Percentiles rank a stretch among this genome's conserved stretches.
phyloP scores from a whole-genome alignment of 192 early-diverging fungal genomes.

The Obelidium mucronatum region DNA sequence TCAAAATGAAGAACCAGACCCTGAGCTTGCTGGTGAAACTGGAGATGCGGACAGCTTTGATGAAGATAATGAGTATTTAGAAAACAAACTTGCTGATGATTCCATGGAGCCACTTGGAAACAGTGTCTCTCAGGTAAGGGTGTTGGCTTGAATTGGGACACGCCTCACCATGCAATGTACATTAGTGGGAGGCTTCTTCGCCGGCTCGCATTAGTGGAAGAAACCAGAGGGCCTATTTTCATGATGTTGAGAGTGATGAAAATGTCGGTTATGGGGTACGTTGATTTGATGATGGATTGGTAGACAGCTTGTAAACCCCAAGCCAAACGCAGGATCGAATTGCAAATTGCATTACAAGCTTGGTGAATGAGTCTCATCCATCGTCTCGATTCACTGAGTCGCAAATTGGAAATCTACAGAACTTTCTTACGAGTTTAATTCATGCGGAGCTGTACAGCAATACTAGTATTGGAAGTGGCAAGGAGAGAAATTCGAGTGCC shows the following conservation, averaged over 20 bases:
- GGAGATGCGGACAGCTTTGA: too few relatives aligned
- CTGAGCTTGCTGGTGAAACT: too few relatives aligned
- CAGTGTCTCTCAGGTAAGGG: too few relatives aligned
- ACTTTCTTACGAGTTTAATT: slow-evolving; percentile 15
- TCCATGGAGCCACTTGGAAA: too few relatives aligned
- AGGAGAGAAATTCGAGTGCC: background rate
- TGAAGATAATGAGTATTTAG: too few relatives aligned
- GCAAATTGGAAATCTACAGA: slow-evolving; percentile 16
- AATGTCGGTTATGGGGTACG: background rate
- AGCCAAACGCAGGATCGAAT: background rate
- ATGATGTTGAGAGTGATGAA: background rate
- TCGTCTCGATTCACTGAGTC: background rate
- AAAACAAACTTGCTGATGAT: too few relatives aligned
- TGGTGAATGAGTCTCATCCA: slow-evolving; percentile 1
- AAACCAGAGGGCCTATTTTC: too few relatives aligned
- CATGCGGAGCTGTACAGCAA: slow-evolving; percentile 6
- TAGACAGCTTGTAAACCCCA: background rate
- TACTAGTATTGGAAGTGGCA: background rate
- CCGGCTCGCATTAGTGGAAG: too few relatives aligned
- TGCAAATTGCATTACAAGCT: slow-evolving; percentile 1
- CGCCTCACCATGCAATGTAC: too few relatives aligned
- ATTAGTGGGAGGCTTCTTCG: too few relatives aligned
- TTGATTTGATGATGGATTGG: background rate
- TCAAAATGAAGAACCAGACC: too few relatives aligned
- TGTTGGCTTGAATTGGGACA: too few relatives aligned